A percentile compares a stretch with the other conserved stretches of the same genome.
phyloP scores from a whole-genome alignment of 768 basidiomycete genomes.

The Pleurotus pulmonarius region DNA sequence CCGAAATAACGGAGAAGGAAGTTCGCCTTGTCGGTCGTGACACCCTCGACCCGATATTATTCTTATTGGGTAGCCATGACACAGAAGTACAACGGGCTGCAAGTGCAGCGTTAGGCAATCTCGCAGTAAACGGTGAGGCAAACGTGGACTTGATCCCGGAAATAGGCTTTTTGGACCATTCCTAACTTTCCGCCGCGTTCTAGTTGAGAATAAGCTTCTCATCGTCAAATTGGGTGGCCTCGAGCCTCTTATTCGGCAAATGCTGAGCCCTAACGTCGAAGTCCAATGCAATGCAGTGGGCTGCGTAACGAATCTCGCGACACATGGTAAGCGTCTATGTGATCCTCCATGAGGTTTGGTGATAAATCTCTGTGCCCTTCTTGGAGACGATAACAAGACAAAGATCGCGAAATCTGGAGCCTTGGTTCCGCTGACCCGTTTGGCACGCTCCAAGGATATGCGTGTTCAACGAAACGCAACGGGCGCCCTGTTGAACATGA shows the following conservation, averaged over 20 bases:
- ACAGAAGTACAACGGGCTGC: slow-evolving; percentile 98
- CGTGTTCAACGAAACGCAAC: slow-evolving; percentile 98
- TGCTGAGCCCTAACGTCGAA: slow-evolving; percentile 98
- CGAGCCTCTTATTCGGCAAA: slow-evolving; percentile 96
- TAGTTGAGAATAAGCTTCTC: slow-evolving; percentile 98
- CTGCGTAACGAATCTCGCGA: slow-evolving; percentile 97
- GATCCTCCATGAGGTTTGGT: slow-evolving; percentile 6
- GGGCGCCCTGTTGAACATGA: slow-evolving; percentile 97
- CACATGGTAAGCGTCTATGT: slow-evolving; percentile 68
- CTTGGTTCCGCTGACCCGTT: slow-evolving; percentile 91
- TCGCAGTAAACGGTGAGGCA: slow-evolving; percentile 93
- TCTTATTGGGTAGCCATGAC: slow-evolving; percentile 95
- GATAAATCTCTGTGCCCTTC: neutral
- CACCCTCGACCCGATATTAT: slow-evolving; percentile 96
- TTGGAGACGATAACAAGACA: slow-evolving; percentile 95
- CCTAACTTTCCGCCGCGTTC: slow-evolving; percentile 5
- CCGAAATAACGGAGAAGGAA: slow-evolving; percentile 99
- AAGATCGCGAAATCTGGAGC: slow-evolving; percentile 99
- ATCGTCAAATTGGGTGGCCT: slow-evolving; percentile 97
- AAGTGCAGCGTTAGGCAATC: slow-evolving; percentile 93
- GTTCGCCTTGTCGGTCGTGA: slow-evolving; percentile 95
- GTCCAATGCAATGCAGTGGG: slow-evolving; percentile 99
- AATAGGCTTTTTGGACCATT: no score
- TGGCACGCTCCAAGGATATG: slow-evolving; percentile 99
- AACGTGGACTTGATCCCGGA: neutral